phyloP scores from a whole-genome alignment of 2,329 filamentous ascomycete species.

The Nothophoma quercina region DNA sequence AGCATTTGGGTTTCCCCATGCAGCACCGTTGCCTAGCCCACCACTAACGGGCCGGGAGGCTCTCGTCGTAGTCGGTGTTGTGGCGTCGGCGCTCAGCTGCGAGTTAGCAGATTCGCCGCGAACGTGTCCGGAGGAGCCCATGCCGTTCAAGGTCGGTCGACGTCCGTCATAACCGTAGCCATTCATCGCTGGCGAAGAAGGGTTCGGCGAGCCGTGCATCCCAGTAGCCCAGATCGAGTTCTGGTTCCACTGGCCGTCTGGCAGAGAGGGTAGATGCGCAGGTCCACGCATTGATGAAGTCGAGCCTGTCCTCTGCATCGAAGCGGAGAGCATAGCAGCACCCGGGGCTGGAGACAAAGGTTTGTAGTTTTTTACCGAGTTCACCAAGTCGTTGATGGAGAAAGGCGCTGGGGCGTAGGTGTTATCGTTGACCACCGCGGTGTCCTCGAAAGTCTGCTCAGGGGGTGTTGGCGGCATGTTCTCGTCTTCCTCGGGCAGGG shows the following conservation, averaged over 20 bases:
- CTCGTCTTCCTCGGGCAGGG: conserved; percentile 52
- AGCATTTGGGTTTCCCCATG: conserved; percentile 40
- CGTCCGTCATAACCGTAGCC: conserved; percentile 28
- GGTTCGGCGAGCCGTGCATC: conserved; percentile 40
- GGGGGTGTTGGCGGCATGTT: conserved; percentile 57
- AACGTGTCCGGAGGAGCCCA: conserved; percentile 49
- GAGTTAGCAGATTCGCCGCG: conserved; percentile 55
- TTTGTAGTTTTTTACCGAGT: conserved; percentile 48
- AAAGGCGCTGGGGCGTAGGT: conserved; percentile 38
- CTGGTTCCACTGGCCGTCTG: conserved; percentile 45
- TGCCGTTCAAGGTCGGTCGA: conserved; percentile 43
- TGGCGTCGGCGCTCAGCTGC: conserved; percentile 44
- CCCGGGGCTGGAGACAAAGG: conserved; percentile 38
- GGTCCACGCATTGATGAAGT: conserved; percentile 47
- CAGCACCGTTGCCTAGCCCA: conserved; percentile 42
- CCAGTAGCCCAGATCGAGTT: conserved; percentile 49
- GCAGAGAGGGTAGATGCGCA: conserved; percentile 46
- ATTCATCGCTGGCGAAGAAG: conserved; percentile 38
- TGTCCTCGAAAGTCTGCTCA: conserved; percentile 55
- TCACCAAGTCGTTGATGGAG: conserved; percentile 49
- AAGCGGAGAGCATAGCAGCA: conserved; percentile 35
- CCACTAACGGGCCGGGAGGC: conserved; percentile 35
- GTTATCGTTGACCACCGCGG: conserved; percentile 42
- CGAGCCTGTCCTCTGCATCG: conserved; percentile 45
- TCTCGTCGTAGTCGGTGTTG: conserved; percentile 23